These are phyloP conservation scores for Russula sp. DNA, from an alignment of 768 basidiomycete genomes.

Conservation along the genomic window DNA sequence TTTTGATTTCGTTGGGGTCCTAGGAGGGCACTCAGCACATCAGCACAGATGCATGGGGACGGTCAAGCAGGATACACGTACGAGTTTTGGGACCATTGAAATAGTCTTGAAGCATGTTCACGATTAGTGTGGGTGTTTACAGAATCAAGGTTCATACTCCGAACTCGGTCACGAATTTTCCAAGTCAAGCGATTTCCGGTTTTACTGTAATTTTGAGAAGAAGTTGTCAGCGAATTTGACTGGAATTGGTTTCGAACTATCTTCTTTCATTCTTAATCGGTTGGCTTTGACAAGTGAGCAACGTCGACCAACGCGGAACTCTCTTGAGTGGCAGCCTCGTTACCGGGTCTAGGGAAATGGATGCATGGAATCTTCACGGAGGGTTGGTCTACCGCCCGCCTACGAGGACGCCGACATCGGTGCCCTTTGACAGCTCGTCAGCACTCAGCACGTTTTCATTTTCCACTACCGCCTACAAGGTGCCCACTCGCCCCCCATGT, in stretches of 20 bases:
- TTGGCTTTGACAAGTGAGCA: neutral
- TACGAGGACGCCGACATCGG: constrained; percentile 86
- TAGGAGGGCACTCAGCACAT: constrained; percentile 29
- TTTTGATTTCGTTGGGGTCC: constrained; percentile 98
- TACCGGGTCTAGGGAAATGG: constrained; percentile 57
- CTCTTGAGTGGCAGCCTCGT: constrained; percentile 15
- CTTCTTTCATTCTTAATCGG: neutral
- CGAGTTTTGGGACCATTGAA: constrained; percentile 76
- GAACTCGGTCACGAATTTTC: neutral
- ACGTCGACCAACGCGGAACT: neutral
- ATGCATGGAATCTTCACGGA: constrained; percentile 73
- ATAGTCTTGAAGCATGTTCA: constrained; percentile 17
- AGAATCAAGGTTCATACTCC: constrained; percentile 11
- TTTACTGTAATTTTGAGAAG: no score
- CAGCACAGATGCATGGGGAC: neutral
- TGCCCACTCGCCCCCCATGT: neutral
- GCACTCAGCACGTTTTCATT: constrained; percentile 37
- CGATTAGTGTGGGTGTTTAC: neutral
- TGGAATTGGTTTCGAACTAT: constrained; percentile 1
- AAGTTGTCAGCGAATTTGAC: neutral
- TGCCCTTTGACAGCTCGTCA: constrained; percentile 81
- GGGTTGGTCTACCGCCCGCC: constrained; percentile 72
- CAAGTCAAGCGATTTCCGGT: neutral
- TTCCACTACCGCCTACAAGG: no score
- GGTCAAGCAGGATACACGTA: constrained; percentile 32